Evolutionary conservation across 805 yeast genomes (phyloP), one percentile per base, ranked within the genome.

Genomic region (Wickerhamiella slavikovae): DNA sequence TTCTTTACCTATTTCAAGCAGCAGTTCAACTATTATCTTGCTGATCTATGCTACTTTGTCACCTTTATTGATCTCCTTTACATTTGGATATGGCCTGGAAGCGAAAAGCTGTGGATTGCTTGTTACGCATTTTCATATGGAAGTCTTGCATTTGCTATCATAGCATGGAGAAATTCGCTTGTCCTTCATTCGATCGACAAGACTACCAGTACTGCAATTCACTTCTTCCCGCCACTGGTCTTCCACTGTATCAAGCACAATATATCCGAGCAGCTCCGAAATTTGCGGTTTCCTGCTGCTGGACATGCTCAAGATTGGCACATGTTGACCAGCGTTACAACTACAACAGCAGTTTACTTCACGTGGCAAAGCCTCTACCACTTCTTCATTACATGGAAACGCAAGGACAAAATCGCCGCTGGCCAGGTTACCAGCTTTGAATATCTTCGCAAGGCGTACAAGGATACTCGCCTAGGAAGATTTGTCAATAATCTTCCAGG

Each of bases 101-200:
- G 92, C 2, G 59, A 61, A 23, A 64, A 71, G 40, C 57, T 85
- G 15, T 85, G 75, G 52, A 68, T 78, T 11, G 65, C 85, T 2
- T 80, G 91, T 39, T 83, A 78, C 51, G 75, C 93, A 7, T 68
- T 85, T 35, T 64, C 89, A 1, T 71, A 75, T 55, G 98, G 96
- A 1, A 79, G 95, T 0, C 54, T 85, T 32, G 66, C 93, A 4
- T 83, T 79, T 64, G 95, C 95, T 0, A 93, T 85, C 15, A 71
- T 85, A 25, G 78, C 94, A 0, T 85, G 96, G 98, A 62, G 93
- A 41, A 85, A 85, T 49, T 82, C 94, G 5, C 58, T 85, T 32
- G 96, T 85, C 6, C 58, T 85, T 28, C 98, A 85, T 47, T 72
- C 85, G 9, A 65, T 85, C 35, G 98, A 85, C 39, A 85, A 85